These are phyloP conservation scores for Lachnellula subtilissima DNA, from an alignment of 2,329 filamentous ascomycete genomes.

Conservation along the genomic window DNA sequence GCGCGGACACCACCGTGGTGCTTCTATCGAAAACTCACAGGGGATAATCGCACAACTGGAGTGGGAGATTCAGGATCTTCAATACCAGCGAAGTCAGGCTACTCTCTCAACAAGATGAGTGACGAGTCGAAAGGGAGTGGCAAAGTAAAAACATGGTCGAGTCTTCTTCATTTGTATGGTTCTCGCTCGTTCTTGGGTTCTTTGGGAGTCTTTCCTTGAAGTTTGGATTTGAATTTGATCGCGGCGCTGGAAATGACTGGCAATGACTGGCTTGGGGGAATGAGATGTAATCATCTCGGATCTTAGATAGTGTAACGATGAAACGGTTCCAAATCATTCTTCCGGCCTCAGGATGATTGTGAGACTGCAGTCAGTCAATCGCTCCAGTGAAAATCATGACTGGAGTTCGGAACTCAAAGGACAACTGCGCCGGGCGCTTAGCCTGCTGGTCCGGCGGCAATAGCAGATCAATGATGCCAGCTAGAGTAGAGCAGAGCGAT, in stretches of 20 bases:
- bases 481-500: background rate
- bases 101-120: slow-evolving; percentile 4
- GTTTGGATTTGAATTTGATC: slow-evolving; percentile 3
- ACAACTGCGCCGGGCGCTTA: slow-evolving; percentile 22
- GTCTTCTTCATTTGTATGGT: slow-evolving; percentile 10
- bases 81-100: slow-evolving; percentile 9
- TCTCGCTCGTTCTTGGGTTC: slow-evolving; percentile 10
- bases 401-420: background rate
- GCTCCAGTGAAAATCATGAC: slow-evolving; percentile 14
- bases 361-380: slow-evolving; percentile 2
- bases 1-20: slow-evolving; percentile 43
- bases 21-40: slow-evolving; percentile 68
- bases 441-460: slow-evolving; percentile 7
- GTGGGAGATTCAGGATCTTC: slow-evolving; percentile 51
- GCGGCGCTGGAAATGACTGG: slow-evolving; percentile 20
- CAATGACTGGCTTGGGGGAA: slow-evolving; percentile 20
- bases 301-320: slow-evolving; percentile 25
- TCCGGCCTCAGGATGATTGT: slow-evolving; percentile 9
- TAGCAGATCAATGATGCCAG: slow-evolving; percentile 1
- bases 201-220: slow-evolving; percentile 2
- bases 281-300: slow-evolving; percentile 9
- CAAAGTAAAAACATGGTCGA: background rate
- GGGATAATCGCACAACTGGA: slow-evolving; percentile 63
- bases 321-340: slow-evolving; percentile 17
- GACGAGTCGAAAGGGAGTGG: background rate